Conservation (phyloP, 148 eudicot species). For the Silene latifolia region DNA sequence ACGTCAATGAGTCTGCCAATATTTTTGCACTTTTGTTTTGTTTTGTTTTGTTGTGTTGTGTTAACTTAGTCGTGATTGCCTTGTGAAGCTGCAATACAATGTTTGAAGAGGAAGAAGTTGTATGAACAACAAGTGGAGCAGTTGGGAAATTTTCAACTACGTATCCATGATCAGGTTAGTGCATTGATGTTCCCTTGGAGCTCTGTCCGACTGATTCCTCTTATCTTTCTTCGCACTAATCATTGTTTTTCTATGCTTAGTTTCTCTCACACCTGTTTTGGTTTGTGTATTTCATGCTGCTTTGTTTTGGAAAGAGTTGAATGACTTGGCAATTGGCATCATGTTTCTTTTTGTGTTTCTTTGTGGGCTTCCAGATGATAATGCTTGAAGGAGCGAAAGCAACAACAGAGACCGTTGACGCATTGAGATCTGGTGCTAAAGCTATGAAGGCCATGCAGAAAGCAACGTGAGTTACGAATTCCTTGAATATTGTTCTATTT, state of each 20-base stretch:
- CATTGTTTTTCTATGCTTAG: background rate
- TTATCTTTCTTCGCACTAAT: background rate
- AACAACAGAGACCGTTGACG: conserved; percentile 88
- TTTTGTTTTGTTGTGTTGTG: background rate
- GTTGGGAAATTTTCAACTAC: conserved; percentile 81
- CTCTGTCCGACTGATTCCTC: background rate
- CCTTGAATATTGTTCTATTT: background rate
- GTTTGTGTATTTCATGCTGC: background rate
- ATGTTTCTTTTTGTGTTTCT: background rate
- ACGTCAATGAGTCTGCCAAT: background rate
- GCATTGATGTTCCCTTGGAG: background rate
- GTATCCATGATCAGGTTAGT: conserved; percentile 82
- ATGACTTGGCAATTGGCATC: background rate
- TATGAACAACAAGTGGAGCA: conserved; percentile 82
- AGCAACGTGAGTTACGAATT: conserved; percentile 62
- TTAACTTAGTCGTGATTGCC: conserved; percentile 3
- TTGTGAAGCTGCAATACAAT: conserved; percentile 72
- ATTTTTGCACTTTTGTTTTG: background rate
- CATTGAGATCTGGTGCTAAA: conserved; percentile 86
- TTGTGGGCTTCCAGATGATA: conserved; percentile 60
- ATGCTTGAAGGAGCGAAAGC: conserved; percentile 94
- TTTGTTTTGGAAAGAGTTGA: background rate
- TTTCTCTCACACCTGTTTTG: background rate
- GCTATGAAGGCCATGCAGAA: conserved; percentile 97
- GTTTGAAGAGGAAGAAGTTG: conserved; percentile 77